Base-by-base conservation (phyloP, 2,329 filamentous ascomycete species). In the Ophiobolus disseminans region DNA sequence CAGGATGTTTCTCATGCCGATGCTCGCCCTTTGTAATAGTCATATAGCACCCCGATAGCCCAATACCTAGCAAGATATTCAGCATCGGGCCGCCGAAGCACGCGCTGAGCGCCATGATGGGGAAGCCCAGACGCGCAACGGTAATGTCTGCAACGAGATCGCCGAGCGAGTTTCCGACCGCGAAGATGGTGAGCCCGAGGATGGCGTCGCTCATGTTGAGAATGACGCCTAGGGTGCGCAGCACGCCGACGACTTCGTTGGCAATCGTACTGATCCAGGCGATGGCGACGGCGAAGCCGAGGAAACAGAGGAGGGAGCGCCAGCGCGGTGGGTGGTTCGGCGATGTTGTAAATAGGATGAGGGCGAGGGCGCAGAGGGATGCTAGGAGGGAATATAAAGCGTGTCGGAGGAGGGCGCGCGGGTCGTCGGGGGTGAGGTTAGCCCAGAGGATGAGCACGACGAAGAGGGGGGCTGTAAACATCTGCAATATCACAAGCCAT, bases 51-150 rank as follows among this genome's bases (percentile, higher is more conserved):
- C 94, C 94, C 20, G 89, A 89, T 3, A 97, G 79, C n/a, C 94
- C 94, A 42, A 99, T 92, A 0, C 94, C 94, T 3, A 99, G 83
- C 0, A 99, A 78, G 55, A 99, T 99, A 64, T 99, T 99, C 31
- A 99, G 83, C 91, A 99, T 93, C 0, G 94, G 94, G 0, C 94
- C 95, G n/a, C 94, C 94, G 70, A 99, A 97, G 70, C 94, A 99
- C 4, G 94, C 94, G 25, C 90, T 92, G 31, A 88, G 76, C 1
- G 94, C 94, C 94, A 99, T 99, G 55, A 99, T 91, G 0, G 94
- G 94, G 73, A 92, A 97, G 2, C 94, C 94, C 2, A 99, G 84
- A 25, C 90, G 85, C 3, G 94, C 94, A 28, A 99, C 89, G 0
- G 94, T 99, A 44, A 97, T 89, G 69, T 99, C 89, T 13, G 94